Conservation (phyloP, 176 grass and related monocot species). For the Cenchrus americanus region DNA sequence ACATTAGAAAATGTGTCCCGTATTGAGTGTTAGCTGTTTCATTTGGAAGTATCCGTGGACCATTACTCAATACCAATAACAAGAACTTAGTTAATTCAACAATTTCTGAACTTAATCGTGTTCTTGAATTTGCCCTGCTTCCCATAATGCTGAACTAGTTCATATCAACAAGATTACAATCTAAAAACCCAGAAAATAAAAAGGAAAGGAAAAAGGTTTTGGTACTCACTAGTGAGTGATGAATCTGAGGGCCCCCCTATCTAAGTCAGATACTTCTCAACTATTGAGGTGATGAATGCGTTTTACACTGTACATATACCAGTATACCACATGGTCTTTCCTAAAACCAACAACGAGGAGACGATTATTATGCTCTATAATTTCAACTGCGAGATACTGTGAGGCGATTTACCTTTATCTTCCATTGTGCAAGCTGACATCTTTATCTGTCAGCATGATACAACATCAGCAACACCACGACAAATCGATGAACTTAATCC, state of each 20-base stretch:
- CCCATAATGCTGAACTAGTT: neutral
- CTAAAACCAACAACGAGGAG: neutral
- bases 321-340: neutral
- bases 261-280: neutral
- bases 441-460: no score
- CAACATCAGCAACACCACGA: no score
- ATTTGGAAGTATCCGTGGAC: neutral
- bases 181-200: neutral
- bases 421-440: no score
- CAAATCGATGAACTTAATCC: no score
- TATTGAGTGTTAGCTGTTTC: neutral
- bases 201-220: neutral
- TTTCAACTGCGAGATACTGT: no score
- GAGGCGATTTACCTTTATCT: no score
- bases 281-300: neutral
- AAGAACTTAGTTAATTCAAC: neutral
- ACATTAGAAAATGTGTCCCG: neutral
- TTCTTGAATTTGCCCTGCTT: neutral
- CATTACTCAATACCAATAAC: neutral
- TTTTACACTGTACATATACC: neutral
- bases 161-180: neutral
- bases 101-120: neutral
- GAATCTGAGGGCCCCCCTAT: neutral
- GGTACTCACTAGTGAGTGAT: constrained; percentile 2
- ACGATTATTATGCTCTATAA: neutral